Conservation (phyloP, 176 grass and related monocot species). For the Aegilops speltoides region DNA sequence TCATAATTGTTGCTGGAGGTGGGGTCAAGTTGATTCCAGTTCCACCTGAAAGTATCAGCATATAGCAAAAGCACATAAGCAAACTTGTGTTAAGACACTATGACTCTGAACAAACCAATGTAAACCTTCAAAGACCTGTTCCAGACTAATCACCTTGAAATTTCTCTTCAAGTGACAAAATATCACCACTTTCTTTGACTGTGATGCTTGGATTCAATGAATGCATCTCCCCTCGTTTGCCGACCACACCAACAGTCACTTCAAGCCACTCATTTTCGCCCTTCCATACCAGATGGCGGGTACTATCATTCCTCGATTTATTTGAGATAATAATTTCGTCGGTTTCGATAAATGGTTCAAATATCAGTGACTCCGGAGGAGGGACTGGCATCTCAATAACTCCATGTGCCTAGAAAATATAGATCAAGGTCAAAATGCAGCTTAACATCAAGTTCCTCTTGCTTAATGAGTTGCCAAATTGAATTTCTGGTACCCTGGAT, state of each 20-base stretch:
- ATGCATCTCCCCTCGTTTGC: conserved; percentile 76
- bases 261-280: conserved; percentile 85
- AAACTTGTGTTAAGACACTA: not conserved
- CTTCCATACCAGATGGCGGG: conserved; percentile 62
- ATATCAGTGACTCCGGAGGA: conserved; percentile 70
- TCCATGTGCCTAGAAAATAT: conserved; percentile 69
- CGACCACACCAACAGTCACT: conserved; percentile 82
- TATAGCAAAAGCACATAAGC: not conserved
- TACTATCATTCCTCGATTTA: conserved; percentile 43
- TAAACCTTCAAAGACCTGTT: not conserved
- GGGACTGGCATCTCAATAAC: conserved; percentile 90
- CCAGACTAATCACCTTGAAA: conserved; percentile 65
- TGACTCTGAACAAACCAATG: not conserved
- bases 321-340: conserved; percentile 82
- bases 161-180: conserved; percentile 97
- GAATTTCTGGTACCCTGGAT: conserved; percentile 60
- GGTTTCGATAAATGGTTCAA: conserved; percentile 94
- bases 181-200: conserved; percentile 90
- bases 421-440: conserved; percentile 35
- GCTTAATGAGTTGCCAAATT: not conserved
- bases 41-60: conserved; percentile 47
- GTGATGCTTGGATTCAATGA: conserved; percentile 91
- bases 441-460: not conserved
- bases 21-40: conserved; percentile 98
- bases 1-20: conserved; percentile 79